Base-by-base conservation (phyloP, 2,329 filamentous ascomycete species). In the Aspergillus hortae region DNA sequence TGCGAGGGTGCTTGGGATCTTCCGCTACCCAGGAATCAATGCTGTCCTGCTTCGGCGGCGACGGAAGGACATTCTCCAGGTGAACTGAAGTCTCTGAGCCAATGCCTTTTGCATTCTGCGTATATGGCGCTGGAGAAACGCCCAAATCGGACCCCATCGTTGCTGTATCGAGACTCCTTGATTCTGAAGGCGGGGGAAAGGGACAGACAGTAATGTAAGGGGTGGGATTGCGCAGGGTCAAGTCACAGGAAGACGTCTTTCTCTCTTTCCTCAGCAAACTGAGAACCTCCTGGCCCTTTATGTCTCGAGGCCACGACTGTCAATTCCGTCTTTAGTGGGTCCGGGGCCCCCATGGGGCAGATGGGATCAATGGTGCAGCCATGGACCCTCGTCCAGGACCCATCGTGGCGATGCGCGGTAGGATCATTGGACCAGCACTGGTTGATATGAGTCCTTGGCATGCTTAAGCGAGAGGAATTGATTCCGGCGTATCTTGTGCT, bases 1-100 rank as follows among this genome's bases (percentile, higher is more conserved):
- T 63, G 1, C 43, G 55, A 4, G 64, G 64, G 14, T 64, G 56
- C 1, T 56, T 48, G 10, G 53, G 48, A 14, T 57, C 51, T 9
- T 44, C 17, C 3, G 23, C 27, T 1, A 30, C 36, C 36, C 25
- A 41, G 1, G 46, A 32, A 4, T 25, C 21, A 2, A 14, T 27
- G 5, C 10, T 48, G 10, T 51, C 38, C 19, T 46, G 52, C 2
- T 46, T 42, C 9, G 43, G 49, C 4, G 45, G 38, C 3, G 44
- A 45, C 6, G 48, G 25, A 2, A 30, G 15, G 9, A 53, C 43
- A 48, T 57, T 45, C 21, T 60, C 61, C 1, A 64, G 35, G 33
- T 61, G 56, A 10, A 51, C 14, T 2, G 57, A 56, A 1, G 15
- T 23, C 11, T 56, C 56, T 0, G 55, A 51, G 30, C 25, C 38